phyloP scores from a whole-genome alignment of 176 grass and related monocot species.

The Phragmites australis region DNA sequence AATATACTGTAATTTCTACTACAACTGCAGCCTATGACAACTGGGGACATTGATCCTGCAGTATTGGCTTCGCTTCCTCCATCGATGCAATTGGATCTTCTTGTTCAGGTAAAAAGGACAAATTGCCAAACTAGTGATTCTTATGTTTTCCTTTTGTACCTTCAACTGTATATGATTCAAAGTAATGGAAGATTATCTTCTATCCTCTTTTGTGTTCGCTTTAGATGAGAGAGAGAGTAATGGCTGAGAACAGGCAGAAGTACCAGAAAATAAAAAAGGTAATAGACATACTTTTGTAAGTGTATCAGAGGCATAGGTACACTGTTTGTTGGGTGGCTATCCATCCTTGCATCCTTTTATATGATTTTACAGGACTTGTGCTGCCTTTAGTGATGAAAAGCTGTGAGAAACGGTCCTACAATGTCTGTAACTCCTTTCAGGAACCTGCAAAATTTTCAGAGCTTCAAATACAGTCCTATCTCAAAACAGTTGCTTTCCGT shows the following conservation, averaged over 20 bases:
- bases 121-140: conserved; percentile 20
- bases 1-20: conserved; percentile 27
- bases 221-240: conserved; percentile 96
- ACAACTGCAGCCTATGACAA: conserved; percentile 65
- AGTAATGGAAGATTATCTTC: neutral
- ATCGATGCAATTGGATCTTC: conserved; percentile 98
- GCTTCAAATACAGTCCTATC: conserved; percentile 97
- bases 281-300: conserved; percentile 25
- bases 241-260: conserved; percentile 98
- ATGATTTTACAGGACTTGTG: neutral
- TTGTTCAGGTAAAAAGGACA: conserved; percentile 71
- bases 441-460: conserved; percentile 93
- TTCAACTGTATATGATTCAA: conserved; percentile 24
- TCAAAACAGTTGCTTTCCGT: conserved; percentile 97
- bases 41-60: conserved; percentile 77
- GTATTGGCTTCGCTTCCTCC: conserved; percentile 95
- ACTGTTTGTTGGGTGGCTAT: conserved; percentile 17
- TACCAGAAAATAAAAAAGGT: conserved; percentile 98
- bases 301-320: conserved; percentile 22
- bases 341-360: neutral
- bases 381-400: conserved; percentile 2
- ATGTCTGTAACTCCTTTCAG: conserved; percentile 46
- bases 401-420: neutral
- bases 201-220: conserved; percentile 39
- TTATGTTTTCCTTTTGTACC: conserved; percentile 4